Percentiles rank a stretch among this genome's conserved stretches.
Conservation (phyloP, 331 rosid genomes). For the Acacia pycnantha region DNA sequence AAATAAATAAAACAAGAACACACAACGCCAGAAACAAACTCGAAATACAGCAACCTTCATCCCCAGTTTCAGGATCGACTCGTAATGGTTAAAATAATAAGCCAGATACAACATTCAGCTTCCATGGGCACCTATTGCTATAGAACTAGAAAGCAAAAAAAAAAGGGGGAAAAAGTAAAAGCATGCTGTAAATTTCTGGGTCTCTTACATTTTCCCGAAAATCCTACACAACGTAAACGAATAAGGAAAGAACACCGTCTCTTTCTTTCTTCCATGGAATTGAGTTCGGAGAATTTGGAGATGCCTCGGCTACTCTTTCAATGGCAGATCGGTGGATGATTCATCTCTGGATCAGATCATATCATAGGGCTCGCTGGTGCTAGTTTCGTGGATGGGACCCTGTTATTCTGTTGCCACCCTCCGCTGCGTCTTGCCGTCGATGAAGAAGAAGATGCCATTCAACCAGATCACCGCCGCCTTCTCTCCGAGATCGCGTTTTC, state of each 20-base stretch:
- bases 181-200: neutral
- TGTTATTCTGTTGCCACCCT: no score
- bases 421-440: no score
- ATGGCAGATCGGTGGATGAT: no score
- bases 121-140: neutral
- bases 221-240: constrained; percentile 20
- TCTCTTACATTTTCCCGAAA: constrained; percentile 21
- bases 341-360: no score
- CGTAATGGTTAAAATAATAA: neutral
- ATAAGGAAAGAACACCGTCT: neutral
- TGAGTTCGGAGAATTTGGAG: no score
- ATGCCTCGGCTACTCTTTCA: no score
- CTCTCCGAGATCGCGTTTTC: no score
- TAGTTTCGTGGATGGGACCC: no score
- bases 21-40: constrained; percentile 8
- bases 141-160: neutral
- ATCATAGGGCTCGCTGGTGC: no score
- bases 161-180: neutral
- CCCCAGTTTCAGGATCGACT: neutral
- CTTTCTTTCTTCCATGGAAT: no score
- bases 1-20: neutral
- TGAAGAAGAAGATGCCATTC: no score
- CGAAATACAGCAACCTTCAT: constrained; percentile 1
- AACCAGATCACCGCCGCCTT: no score
- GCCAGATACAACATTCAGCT: neutral